Conservation (phyloP, 83 land plant species). For the Thuja plicata region DNA sequence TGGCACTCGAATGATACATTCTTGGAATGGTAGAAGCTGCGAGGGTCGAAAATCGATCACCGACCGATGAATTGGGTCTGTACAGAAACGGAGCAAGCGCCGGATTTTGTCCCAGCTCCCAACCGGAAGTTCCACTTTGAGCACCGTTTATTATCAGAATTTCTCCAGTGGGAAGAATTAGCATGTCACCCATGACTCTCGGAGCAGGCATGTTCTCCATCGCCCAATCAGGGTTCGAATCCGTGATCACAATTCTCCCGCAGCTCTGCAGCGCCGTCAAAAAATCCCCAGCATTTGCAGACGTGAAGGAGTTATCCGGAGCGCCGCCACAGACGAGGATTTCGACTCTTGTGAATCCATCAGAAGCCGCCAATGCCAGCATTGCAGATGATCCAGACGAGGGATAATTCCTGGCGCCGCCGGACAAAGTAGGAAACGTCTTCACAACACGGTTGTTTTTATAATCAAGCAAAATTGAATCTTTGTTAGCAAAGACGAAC, state of each 20-base stretch:
- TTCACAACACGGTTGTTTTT: conserved; percentile 1
- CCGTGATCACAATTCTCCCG: conserved; percentile 36
- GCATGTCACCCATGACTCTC: conserved; percentile 24
- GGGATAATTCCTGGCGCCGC: conserved; percentile 19
- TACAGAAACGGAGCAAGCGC: background rate
- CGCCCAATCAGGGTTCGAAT: conserved; percentile 26
- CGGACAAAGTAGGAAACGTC: background rate
- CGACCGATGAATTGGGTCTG: background rate
- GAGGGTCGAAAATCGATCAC: background rate
- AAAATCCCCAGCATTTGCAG: conserved; percentile 15
- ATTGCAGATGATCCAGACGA: conserved; percentile 21
- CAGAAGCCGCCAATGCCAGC: conserved; percentile 8
- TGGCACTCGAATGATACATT: conserved; percentile 6
- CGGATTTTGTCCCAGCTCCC: background rate
- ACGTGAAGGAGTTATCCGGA: background rate
- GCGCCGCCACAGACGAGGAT: conserved; percentile 54
- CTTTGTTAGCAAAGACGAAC: conserved; percentile 4
- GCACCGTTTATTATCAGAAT: conserved; percentile 24
- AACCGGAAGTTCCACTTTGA: background rate
- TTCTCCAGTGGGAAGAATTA: conserved; percentile 14
- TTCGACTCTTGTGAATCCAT: conserved; percentile 20
- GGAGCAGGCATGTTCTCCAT: conserved; percentile 28
- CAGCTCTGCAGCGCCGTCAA: conserved; percentile 27
- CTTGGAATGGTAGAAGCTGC: background rate
- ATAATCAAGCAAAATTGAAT: background rate